Percentiles rank a stretch among this genome's conserved stretches.
Conservation (phyloP, 495 filamentous ascomycete species). For the Daldinia grandis region DNA sequence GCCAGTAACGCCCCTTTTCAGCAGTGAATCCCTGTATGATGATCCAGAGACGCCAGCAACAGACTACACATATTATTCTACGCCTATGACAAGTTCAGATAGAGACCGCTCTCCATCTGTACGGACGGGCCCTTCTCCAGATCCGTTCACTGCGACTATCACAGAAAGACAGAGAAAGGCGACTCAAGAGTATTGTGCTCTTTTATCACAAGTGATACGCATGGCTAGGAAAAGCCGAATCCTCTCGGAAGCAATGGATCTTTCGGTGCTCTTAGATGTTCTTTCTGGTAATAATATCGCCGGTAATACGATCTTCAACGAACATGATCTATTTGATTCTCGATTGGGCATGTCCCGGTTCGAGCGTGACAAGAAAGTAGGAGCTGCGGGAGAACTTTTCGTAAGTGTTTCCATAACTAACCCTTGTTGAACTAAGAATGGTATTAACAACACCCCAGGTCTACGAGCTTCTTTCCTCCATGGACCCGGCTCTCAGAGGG, state of each 20-base stretch:
- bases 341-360: conserved; percentile 35
- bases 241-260: conserved; percentile 40
- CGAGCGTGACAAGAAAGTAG: conserved; percentile 51
- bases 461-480: conserved; percentile 50
- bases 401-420: conserved; percentile 38
- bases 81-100: not conserved
- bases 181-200: conserved; percentile 30
- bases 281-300: not conserved
- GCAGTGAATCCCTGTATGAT: not conserved
- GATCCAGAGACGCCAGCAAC: conserved; percentile 6
- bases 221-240: conserved; percentile 39
- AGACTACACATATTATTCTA: not conserved
- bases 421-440: not conserved
- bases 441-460: conserved; percentile 44
- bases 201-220: conserved; percentile 45
- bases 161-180: not conserved
- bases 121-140: not conserved
- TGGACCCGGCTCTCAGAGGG: conserved; percentile 31
- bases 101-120: not conserved
- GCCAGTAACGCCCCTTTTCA: conserved; percentile 10
- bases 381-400: conserved; percentile 58
- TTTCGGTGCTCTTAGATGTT: conserved; percentile 31
- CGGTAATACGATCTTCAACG: not conserved
- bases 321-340: conserved; percentile 18
- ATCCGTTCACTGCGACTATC: not conserved